Evolutionary conservation across 345 rosid genomes (phyloP).

Genomic region (Syzygium aromaticum): DNA sequence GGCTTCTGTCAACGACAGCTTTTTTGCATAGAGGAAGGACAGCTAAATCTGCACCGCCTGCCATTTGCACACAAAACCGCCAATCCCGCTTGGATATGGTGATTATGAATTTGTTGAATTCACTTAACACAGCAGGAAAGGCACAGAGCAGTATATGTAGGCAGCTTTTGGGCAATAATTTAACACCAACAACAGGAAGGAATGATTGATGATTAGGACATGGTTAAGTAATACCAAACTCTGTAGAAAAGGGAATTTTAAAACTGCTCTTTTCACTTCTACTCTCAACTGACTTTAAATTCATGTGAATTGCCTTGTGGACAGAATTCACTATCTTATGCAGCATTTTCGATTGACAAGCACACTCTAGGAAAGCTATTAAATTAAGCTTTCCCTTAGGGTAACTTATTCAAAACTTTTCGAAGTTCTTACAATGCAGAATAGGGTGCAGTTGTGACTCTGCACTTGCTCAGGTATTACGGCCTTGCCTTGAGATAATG

Average conservation of each 20-base stretch:
- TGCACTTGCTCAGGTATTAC: background rate
- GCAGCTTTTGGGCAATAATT: conserved; percentile 24
- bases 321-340: background rate
- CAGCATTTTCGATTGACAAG: background rate
- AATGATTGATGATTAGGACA: conserved; percentile 73
- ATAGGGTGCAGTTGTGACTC: background rate
- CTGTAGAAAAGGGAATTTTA: conserved; percentile 14
- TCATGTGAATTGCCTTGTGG: background rate
- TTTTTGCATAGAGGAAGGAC: conserved; percentile 33
- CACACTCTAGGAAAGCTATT: background rate
- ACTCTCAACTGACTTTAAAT: background rate
- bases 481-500: background rate
- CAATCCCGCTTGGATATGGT: background rate
- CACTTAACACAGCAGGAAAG: conserved; percentile 3
- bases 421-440: background rate
- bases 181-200: conserved; percentile 50
- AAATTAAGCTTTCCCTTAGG: background rate
- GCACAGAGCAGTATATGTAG: conserved; percentile 45
- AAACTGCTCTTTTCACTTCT: background rate
- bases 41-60: conserved; percentile 38
- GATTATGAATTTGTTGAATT: background rate
- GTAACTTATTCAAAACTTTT: background rate
- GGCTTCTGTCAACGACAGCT: conserved; percentile 34
- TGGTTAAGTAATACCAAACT: conserved; percentile 64
- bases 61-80: conserved; percentile 26